Conservation (phyloP, 2,329 filamentous ascomycete species). For the Colletotrichum horii region DNA sequence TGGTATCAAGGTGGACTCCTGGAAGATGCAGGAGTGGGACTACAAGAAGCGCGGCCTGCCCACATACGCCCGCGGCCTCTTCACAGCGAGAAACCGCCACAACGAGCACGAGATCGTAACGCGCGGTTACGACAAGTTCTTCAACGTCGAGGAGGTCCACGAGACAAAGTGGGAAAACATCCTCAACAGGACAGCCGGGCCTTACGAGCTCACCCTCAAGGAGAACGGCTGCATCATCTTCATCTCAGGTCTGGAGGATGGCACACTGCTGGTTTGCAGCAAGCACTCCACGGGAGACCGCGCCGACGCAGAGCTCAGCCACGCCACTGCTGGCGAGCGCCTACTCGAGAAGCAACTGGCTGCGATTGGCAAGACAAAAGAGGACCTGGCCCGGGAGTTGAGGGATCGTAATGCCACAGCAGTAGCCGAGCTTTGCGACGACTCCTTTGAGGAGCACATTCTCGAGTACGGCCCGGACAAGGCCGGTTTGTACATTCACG, state of each 20-base stretch:
- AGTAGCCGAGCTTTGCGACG: slow-evolving; percentile 95
- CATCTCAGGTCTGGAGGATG: slow-evolving; percentile 88
- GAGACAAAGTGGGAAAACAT: slow-evolving; percentile 87
- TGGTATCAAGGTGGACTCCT: slow-evolving; percentile 79
- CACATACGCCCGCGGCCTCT: slow-evolving; percentile 91
- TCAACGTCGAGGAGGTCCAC: slow-evolving; percentile 85
- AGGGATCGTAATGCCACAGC: slow-evolving; percentile 87
- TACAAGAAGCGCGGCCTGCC: slow-evolving; percentile 89
- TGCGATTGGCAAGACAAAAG: slow-evolving; percentile 76
- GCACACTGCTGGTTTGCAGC: slow-evolving; percentile 92
- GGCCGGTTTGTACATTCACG: slow-evolving; percentile 92
- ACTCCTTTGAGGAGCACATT: slow-evolving; percentile 96
- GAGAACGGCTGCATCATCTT: slow-evolving; percentile 99
- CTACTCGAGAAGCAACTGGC: slow-evolving; percentile 83
- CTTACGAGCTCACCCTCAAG: slow-evolving; percentile 95
- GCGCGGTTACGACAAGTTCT: slow-evolving; percentile 98
- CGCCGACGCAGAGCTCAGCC: slow-evolving; percentile 74
- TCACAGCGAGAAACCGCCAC: slow-evolving; percentile 75
- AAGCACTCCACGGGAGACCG: slow-evolving; percentile 93
- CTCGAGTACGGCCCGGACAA: slow-evolving; percentile 83
- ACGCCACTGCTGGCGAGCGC: slow-evolving; percentile 81
- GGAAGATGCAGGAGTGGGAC: slow-evolving; percentile 94
- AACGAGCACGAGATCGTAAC: slow-evolving; percentile 79
- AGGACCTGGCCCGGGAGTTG: slow-evolving; percentile 78
- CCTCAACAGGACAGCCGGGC: slow-evolving; percentile 75